Conservation (phyloP, 257 asterid species). For the Solanum clarkiae region DNA sequence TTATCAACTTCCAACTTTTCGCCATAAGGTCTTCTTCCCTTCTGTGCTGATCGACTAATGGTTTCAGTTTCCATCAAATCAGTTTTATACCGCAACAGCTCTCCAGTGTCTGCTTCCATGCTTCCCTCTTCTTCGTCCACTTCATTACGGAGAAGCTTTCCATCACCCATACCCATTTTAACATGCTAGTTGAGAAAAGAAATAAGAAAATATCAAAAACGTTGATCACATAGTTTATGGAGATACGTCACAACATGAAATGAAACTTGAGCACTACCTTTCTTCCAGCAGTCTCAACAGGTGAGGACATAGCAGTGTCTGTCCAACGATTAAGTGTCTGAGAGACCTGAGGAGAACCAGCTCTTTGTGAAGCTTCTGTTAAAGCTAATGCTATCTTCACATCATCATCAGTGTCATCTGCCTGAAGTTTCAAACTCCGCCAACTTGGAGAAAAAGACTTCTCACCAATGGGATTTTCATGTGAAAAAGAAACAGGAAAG, state of each 20-base stretch:
- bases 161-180: conserved; percentile 22
- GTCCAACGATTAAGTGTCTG: conserved; percentile 65
- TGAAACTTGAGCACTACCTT: conserved; percentile 34
- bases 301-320: conserved; percentile 63
- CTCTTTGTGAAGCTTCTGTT: conserved; percentile 85
- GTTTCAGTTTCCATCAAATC: conserved; percentile 21
- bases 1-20: conserved; percentile 33
- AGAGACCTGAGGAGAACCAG: conserved; percentile 85
- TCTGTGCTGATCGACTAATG: conserved; percentile 16
- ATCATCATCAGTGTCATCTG: conserved; percentile 57
- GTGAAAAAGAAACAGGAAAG: conserved; percentile 52
- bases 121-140: conserved; percentile 75
- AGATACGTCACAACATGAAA: neutral
- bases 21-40: conserved; percentile 22
- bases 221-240: neutral
- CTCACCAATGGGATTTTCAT: conserved; percentile 32
- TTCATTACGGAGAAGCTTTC: conserved; percentile 40
- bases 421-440: conserved; percentile 42
- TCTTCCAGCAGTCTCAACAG: conserved; percentile 47
- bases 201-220: neutral
- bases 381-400: conserved; percentile 66
- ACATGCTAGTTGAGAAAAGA: conserved; percentile 8
- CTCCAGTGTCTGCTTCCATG: conserved; percentile 62
- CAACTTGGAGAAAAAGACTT: conserved; percentile 40
- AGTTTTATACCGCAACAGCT: conserved; percentile 36